Percentiles rank a stretch among this genome's conserved stretches.
Evolutionary conservation across 805 yeast genomes (phyloP).

Genomic region (Yarrowia osloensis): DNA sequence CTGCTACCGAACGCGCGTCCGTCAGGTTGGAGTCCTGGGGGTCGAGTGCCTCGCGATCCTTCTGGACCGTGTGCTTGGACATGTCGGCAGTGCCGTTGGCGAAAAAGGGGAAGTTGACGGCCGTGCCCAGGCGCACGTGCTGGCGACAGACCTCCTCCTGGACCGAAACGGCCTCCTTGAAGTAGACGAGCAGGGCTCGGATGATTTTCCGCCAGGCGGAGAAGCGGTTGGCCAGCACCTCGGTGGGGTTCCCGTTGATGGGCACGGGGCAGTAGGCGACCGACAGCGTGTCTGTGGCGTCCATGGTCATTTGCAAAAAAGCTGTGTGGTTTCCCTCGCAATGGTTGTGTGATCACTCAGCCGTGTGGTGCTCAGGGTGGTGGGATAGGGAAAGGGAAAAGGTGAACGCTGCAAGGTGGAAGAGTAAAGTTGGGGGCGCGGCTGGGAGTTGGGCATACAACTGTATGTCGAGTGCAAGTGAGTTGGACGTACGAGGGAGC

Average conservation of each 20-base stretch:
- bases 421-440: slow-evolving; percentile 7
- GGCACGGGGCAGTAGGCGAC: slow-evolving; percentile 26
- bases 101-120: slow-evolving; percentile 59
- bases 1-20: slow-evolving; percentile 30
- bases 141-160: slow-evolving; percentile 89
- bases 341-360: neutral
- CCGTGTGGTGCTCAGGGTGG: neutral
- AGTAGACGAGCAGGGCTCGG: slow-evolving; percentile 69
- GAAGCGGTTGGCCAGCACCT: slow-evolving; percentile 78
- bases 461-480: too few species aligned
- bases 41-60: slow-evolving; percentile 20
- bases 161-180: slow-evolving; percentile 76
- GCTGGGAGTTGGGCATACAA: neutral
- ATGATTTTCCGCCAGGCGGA: slow-evolving; percentile 83
- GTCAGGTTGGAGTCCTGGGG: slow-evolving; percentile 21
- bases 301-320: neutral
- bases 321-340: too few species aligned
- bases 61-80: slow-evolving; percentile 11
- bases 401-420: neutral
- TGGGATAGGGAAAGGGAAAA: neutral
- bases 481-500: too few species aligned
- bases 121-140: slow-evolving; percentile 76
- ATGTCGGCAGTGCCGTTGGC: slow-evolving; percentile 41
- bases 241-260: slow-evolving; percentile 61
- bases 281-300: slow-evolving; percentile 3